These are phyloP conservation scores for Globisporangium sylvaticum DNA, from an alignment of 352 stramenopile species.

Conservation along the genomic window DNA sequence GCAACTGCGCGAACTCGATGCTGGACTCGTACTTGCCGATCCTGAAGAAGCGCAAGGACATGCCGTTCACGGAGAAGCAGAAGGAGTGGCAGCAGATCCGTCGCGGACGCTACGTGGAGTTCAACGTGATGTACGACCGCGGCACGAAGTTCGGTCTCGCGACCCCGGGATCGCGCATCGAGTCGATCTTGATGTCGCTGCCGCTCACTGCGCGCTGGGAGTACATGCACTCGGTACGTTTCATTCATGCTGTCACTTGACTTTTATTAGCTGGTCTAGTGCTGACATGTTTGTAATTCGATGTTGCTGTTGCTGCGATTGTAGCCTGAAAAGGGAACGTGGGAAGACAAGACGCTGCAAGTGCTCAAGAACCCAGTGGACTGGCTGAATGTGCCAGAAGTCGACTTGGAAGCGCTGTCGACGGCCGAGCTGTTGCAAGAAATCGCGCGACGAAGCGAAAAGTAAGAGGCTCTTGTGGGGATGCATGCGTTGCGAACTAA, in stretches of 20 bases:
- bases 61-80: conserved; percentile 93
- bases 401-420: conserved; percentile 66
- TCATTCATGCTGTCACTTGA: conserved; percentile 1
- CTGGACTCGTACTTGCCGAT: conserved; percentile 95
- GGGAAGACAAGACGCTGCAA: conserved; percentile 92
- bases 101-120: conserved; percentile 97
- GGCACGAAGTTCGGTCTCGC: conserved; percentile 98
- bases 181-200: conserved; percentile 99
- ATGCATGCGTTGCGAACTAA: neutral
- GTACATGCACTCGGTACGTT: conserved; percentile 84
- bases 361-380: conserved; percentile 93
- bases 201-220: conserved; percentile 96
- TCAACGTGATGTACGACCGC: conserved; percentile 99
- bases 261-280: neutral
- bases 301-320: conserved; percentile 25
- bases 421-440: conserved; percentile 74
- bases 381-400: conserved; percentile 88
- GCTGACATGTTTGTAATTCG: conserved; percentile 1
- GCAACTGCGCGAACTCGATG: conserved; percentile 77
- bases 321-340: conserved; percentile 82
- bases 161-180: conserved; percentile 93
- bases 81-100: conserved; percentile 98
- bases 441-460: conserved; percentile 68
- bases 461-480: conserved; percentile 10
- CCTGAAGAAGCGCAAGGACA: conserved; percentile 93